Base-by-base conservation (phyloP, 2,329 filamentous ascomycete genomes). In the Beauveria sp. region DNA sequence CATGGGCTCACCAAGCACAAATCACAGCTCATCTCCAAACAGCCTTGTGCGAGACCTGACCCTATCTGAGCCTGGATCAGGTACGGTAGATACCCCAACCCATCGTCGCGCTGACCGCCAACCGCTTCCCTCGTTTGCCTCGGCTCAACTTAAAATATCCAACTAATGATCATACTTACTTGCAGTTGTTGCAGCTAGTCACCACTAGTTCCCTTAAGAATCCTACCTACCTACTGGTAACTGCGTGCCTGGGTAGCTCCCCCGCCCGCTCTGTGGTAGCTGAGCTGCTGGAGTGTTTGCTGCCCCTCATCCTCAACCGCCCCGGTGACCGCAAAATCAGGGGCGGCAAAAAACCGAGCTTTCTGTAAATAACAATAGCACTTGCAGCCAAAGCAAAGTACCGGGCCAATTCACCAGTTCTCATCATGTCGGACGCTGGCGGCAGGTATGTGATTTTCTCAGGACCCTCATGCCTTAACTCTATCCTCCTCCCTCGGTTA, bases 361-460 rank as follows among this genome's bases (percentile, higher is more conserved):
- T 50, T 28, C 43, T 12, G 38, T 51, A 14, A 59, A 59, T 5
- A 30, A 58, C 20, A 26, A 10, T 50, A 28, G n/a, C 58, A 54
- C 58, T 34, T 40, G 40, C 57, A 40, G 6, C 46, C 34, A 10
- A 52, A 40, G 49, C 42, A 47, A 54, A 47, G 47, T 34, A 22
- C n/a, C 34, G 24, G 52, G 46, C 26, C 60, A 52, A 57, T 52
- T 52, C 30, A n/a, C 38, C 34, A 34, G 38, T 24, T 5, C n/a
- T 64, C 66, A 49, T 18, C 61, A 73, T 73, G 71, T 70, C 71
- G 38, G 71, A 73, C 45, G 64, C 70, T 42, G 69, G 69, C 60
- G 69, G 72, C 16, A 69, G 66, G 71, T 73, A 66, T 56, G 66
- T 62, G 10, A 42, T 34, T 20, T 46, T 9, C 34, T 49, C 45